These are phyloP conservation scores for Triadica sebifera DNA, from an alignment of 345 rosid genomes.

Conservation along the genomic window DNA sequence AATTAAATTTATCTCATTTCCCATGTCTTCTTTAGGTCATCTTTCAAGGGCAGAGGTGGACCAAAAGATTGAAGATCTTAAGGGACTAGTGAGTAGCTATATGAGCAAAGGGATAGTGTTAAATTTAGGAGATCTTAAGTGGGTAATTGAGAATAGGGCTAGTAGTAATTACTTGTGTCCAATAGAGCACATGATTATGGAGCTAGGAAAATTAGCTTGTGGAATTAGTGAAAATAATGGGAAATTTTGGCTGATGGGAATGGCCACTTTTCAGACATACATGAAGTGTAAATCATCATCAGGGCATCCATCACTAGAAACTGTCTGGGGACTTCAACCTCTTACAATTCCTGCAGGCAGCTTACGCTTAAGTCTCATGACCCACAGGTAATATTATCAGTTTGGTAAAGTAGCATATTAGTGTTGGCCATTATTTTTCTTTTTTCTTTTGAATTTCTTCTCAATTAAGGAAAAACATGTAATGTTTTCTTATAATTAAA, in stretches of 20 bases:
- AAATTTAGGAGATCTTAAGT: constrained; percentile 75
- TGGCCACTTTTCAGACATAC: constrained; percentile 80
- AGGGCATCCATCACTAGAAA: constrained; percentile 60
- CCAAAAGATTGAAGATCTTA: constrained; percentile 56
- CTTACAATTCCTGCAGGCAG: constrained; percentile 67
- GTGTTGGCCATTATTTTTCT: background rate
- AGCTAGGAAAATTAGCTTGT: constrained; percentile 59
- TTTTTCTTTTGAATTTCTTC: background rate
- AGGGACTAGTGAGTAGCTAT: constrained; percentile 39
- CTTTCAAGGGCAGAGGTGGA: constrained; percentile 54
- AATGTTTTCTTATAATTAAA: background rate
- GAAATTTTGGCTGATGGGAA: constrained; percentile 72
- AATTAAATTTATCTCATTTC: constrained; percentile 50
- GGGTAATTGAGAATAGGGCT: constrained; percentile 46
- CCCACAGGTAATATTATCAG: constrained; percentile 56
- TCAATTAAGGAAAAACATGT: background rate
- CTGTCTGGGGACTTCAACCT: constrained; percentile 65
- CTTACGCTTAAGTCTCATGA: constrained; percentile 67
- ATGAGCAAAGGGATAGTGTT: constrained; percentile 54
- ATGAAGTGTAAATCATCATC: constrained; percentile 55
- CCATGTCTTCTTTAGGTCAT: constrained; percentile 49
- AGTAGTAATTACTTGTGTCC: constrained; percentile 12
- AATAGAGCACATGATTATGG: constrained; percentile 69
- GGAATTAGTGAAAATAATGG: constrained; percentile 47
- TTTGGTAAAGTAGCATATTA: constrained; percentile 21